These are phyloP conservation scores for Verticillium albo-atrum DNA, from an alignment of 2,329 filamentous ascomycete genomes.

Conservation along the genomic window DNA sequence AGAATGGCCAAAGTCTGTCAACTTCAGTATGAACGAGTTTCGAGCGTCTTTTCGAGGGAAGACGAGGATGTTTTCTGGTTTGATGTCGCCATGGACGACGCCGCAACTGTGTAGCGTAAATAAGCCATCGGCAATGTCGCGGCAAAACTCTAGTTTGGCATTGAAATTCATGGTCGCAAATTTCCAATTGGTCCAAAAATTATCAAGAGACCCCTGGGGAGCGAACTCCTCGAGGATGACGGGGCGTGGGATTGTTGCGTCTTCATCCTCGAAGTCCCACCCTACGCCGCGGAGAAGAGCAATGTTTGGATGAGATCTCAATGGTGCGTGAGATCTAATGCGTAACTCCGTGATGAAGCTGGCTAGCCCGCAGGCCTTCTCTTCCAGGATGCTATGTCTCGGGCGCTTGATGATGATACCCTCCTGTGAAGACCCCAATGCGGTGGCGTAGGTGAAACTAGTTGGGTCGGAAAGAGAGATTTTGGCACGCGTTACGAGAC, in stretches of 20 bases:
- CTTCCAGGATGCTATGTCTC: not conserved
- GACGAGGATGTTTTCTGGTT: not conserved
- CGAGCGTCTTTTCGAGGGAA: not conserved
- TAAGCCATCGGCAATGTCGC: conserved; percentile 2
- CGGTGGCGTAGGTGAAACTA: not conserved
- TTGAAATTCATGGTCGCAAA: not conserved
- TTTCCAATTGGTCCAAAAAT: not conserved
- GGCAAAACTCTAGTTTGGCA: conserved; percentile 1
- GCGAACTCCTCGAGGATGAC: not conserved
- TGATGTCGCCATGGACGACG: conserved; percentile 7
- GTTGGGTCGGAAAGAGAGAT: not conserved
- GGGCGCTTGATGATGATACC: not conserved
- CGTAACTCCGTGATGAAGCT: not conserved
- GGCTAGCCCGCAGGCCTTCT: not conserved
- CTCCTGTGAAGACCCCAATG: not conserved
- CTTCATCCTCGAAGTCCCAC: conserved; percentile 1
- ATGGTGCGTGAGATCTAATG: not conserved
- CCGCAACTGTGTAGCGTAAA: not conserved
- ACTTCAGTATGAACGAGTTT: not conserved
- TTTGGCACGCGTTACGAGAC: not conserved
- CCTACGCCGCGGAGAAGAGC: not conserved
- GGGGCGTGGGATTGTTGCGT: not conserved
- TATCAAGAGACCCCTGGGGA: not conserved
- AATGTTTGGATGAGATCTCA: not conserved
- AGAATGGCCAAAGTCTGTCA: not conserved